phyloP scores from a whole-genome alignment of 768 basidiomycete species.

The Mycena sanguinolenta region DNA sequence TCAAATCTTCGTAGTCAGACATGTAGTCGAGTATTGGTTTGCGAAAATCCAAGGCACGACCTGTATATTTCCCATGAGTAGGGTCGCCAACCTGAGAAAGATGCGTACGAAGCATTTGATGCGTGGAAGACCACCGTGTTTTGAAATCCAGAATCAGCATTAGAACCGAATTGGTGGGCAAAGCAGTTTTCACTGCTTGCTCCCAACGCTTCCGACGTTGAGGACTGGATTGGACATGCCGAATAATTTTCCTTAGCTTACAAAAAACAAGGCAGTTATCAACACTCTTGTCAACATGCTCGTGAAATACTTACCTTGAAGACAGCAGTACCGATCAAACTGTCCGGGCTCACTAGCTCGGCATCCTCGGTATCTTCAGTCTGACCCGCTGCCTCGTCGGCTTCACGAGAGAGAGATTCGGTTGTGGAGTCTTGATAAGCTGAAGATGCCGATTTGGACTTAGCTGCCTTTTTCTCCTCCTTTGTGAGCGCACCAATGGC shows the following conservation, averaged over 20 bases:
- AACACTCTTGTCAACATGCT: neutral
- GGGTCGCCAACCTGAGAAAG: too few relatives aligned
- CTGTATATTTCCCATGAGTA: neutral
- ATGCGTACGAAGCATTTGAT: neutral
- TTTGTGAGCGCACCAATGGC: neutral
- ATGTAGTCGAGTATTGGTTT: conserved; percentile 10
- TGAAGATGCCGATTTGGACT: neutral
- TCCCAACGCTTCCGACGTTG: neutral
- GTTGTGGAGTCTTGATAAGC: neutral
- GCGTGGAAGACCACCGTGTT: neutral
- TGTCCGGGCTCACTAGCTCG: neutral
- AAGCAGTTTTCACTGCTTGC: neutral
- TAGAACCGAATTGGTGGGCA: neutral
- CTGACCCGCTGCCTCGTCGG: neutral
- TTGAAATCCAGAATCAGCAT: neutral
- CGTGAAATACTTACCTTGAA: neutral
- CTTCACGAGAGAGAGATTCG: neutral
- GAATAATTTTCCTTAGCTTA: neutral
- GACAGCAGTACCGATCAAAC: neutral
- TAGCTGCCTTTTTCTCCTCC: neutral
- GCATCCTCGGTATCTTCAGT: neutral
- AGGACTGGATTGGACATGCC: neutral
- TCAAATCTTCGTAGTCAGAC: neutral
- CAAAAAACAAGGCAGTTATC: neutral
- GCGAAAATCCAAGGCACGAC: conserved; percentile 5